Evolutionary conservation across 352 stramenopile species (phyloP), one percentile per base, ranked within the genome.

Genomic region (Pythium sukuiense): DNA sequence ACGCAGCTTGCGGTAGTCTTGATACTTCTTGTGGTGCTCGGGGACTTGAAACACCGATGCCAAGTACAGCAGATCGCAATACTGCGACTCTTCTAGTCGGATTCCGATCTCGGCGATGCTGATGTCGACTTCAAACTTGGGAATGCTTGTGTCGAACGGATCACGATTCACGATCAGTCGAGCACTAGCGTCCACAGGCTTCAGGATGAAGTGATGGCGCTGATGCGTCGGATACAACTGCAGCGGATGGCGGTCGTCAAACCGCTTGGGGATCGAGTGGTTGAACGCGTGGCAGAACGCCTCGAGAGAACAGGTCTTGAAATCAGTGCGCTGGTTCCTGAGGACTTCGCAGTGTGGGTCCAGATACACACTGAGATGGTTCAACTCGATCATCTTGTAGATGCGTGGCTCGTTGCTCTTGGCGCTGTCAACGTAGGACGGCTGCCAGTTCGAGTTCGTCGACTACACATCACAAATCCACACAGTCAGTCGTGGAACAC

Each of bases 361-460:
- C 46, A 93, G 72, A 56, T 96, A 96, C 43, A 95, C 74, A 29
- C 87, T 95, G 39, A 96, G 65, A 49, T 96, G 88, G 64, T 96
- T 95, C 32, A 96, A 72, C 69, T 95, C 85, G 14, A 96, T 79
- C 59, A 87, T 90, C 68, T 96, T 96, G 63, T 93, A 96, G 61
- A 96, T 95, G 1, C 88, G 81, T n/a, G 87, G 84, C 54, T 94
- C 88, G 41, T 81, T 90, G 66, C 69, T 93, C 54, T 90, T 91
- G 2, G 77, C 76, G 7, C 75, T 83, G 49, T 96, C 86, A 13
- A 96, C 79, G 27, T 93, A 96, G 7, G 85, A 89, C 2, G 85
- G 84, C 61, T 95, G 87, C 88, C 88, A 96, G 48, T 84, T 91
- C 3, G 85, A 90, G 61, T 95, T 93, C 2, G 88, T 96, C 3